These are phyloP conservation scores for Trichocladium antarcticum DNA, from an alignment of 495 filamentous ascomycete genomes.

Conservation along the genomic window DNA sequence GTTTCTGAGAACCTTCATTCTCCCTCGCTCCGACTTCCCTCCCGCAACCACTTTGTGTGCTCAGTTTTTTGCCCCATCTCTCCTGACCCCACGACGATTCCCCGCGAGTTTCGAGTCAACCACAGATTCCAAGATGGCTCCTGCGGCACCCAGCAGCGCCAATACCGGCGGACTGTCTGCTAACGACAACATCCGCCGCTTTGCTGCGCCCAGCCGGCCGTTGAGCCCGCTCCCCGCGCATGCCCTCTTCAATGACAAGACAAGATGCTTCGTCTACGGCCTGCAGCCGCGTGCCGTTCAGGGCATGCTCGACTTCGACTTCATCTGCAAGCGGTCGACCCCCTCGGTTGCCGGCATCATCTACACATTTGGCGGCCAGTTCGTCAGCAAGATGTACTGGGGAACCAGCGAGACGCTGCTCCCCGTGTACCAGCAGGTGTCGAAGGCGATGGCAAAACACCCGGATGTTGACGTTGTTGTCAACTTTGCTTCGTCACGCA, in stretches of 20 bases:
- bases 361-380: slow-evolving; percentile 98
- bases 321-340: slow-evolving; percentile 97
- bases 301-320: slow-evolving; percentile 99
- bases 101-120: slow-evolving; percentile 10
- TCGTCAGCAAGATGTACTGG: slow-evolving; percentile 99
- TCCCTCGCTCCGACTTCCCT: slow-evolving; percentile 4
- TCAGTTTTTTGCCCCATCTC: slow-evolving; percentile 1
- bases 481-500: slow-evolving; percentile 98
- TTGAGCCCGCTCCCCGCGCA: slow-evolving; percentile 74
- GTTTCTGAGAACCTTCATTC: slow-evolving; percentile 7
- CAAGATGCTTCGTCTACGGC: slow-evolving; percentile 98
- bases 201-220: slow-evolving; percentile 83
- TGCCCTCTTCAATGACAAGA: slow-evolving; percentile 96
- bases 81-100: slow-evolving; percentile 5
- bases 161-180: slow-evolving; percentile 47
- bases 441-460: slow-evolving; percentile 95
- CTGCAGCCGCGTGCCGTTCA: slow-evolving; percentile 96
- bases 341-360: slow-evolving; percentile 98
- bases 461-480: slow-evolving; percentile 92
- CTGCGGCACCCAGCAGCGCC: slow-evolving; percentile 32
- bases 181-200: slow-evolving; percentile 98
- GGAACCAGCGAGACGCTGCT: slow-evolving; percentile 98
- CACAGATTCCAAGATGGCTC: slow-evolving; percentile 32
- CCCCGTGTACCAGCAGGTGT: slow-evolving; percentile 90
- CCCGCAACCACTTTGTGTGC: slow-evolving; percentile 6